phyloP scores from a whole-genome alignment of 2,329 filamentous ascomycete genomes.

The Zelopaecilomyces penicillatus region DNA sequence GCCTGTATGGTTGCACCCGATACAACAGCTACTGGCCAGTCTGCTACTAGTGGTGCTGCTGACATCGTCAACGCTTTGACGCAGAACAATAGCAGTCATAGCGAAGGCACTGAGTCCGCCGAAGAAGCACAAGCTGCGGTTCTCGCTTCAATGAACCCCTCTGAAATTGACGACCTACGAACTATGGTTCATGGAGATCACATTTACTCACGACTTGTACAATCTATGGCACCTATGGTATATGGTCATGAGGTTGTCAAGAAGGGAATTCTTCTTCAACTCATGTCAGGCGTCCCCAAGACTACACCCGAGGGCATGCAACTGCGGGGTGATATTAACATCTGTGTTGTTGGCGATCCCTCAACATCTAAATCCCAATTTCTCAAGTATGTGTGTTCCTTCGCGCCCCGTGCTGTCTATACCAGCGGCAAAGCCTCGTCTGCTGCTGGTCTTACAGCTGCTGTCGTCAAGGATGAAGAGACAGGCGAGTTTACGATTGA shows the following conservation, averaged over 20 bases:
- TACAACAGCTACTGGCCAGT: constrained; percentile 68
- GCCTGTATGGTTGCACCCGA: constrained; percentile 94
- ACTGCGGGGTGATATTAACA: constrained; percentile 94
- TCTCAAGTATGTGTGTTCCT: constrained; percentile 93
- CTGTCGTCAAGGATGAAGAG: constrained; percentile 95
- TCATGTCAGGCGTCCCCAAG: constrained; percentile 94
- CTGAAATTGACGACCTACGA: constrained; percentile 86
- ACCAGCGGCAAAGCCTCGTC: constrained; percentile 97
- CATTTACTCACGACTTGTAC: constrained; percentile 86
- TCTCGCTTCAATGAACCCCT: constrained; percentile 71
- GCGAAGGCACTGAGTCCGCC: constrained; percentile 62
- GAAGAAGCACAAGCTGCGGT: constrained; percentile 84
- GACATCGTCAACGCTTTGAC: constrained; percentile 83
- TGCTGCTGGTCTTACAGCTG: constrained; percentile 91
- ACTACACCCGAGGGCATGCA: constrained; percentile 90
- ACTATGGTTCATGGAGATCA: constrained; percentile 92
- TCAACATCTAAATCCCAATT: constrained; percentile 98
- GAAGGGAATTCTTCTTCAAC: constrained; percentile 86
- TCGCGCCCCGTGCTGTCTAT: constrained; percentile 93
- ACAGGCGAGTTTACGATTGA: constrained; percentile 99
- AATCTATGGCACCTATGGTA: constrained; percentile 92
- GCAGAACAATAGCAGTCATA: constrained; percentile 36
- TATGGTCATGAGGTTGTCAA: constrained; percentile 97
- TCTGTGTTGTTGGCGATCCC: constrained; percentile 95
- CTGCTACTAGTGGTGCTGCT: constrained; percentile 52